These are phyloP conservation scores for Anthoceros angustus DNA, from an alignment of 225 moss, liverwort and hornwort genomes.

Conservation along the genomic window DNA sequence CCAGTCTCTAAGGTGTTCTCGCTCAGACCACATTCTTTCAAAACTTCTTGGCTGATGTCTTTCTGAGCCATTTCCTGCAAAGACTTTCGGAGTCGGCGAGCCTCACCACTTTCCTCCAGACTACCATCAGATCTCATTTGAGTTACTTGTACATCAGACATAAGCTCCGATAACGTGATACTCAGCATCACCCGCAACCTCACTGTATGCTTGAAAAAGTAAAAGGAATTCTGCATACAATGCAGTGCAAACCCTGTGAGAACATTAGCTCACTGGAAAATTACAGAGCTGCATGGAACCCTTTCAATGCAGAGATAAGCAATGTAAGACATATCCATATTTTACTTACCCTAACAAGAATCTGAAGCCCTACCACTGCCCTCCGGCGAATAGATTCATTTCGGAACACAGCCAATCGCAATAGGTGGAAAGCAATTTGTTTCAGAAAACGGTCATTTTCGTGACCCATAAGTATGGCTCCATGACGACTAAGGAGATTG, in stretches of 20 bases:
- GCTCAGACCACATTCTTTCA: constrained; percentile 64
- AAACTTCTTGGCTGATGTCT: constrained; percentile 38
- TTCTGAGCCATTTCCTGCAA: constrained; percentile 62
- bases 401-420: constrained; percentile 80
- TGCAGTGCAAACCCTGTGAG: not conserved
- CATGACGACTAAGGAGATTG: constrained; percentile 57
- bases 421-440: constrained; percentile 83
- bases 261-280: not conserved
- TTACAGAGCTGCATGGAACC: not conserved
- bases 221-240: constrained; percentile 68
- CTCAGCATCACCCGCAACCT: constrained; percentile 88
- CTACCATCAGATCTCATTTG: constrained; percentile 66
- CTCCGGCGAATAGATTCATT: constrained; percentile 86
- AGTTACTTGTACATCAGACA: constrained; percentile 97
- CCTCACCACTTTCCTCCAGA: constrained; percentile 88
- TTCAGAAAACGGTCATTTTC: constrained; percentile 96
- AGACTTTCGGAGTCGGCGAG: constrained; percentile 66
- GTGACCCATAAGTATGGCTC: constrained; percentile 74
- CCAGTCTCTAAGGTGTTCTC: constrained; percentile 43
- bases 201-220: constrained; percentile 68
- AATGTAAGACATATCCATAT: not conserved
- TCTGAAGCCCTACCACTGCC: constrained; percentile 83
- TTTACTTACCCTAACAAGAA: constrained; percentile 63
- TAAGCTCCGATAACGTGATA: constrained; percentile 87
- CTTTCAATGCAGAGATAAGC: not conserved